Percentiles rank a stretch among this genome's conserved stretches.
phyloP scores from a whole-genome alignment of 192 early-diverging fungal species.

The Gaertneriomyces semiglobifer region DNA sequence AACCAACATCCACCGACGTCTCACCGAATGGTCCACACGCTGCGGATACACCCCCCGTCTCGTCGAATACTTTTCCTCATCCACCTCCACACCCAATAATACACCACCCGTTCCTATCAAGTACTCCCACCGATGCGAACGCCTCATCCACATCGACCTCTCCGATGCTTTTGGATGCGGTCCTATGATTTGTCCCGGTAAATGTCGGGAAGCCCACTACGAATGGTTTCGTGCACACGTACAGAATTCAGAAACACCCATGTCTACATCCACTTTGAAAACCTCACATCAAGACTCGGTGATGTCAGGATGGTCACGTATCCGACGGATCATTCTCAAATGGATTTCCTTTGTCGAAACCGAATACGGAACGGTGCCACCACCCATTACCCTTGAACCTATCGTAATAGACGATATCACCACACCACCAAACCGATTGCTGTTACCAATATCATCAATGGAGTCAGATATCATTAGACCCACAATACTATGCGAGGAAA shows the following conservation, averaged over 20 bases:
- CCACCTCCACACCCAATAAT: neutral
- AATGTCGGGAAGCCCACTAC: conserved; percentile 28
- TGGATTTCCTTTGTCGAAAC: neutral
- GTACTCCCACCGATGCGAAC: conserved; percentile 22
- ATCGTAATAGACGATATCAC: too few relatives aligned
- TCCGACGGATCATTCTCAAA: too few relatives aligned
- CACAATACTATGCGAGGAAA: neutral
- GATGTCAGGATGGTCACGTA: too few relatives aligned
- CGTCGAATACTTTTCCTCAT: conserved; percentile 18
- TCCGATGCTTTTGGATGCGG: conserved; percentile 25
- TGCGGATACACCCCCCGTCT: conserved; percentile 25
- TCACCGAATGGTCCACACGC: conserved; percentile 25
- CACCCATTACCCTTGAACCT: too few relatives aligned
- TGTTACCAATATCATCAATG: neutral
- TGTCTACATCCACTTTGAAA: neutral
- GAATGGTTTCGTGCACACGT: conserved; percentile 23
- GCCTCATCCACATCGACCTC: conserved; percentile 32
- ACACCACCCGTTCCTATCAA: neutral
- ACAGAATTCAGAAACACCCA: neutral
- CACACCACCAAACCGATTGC: neutral
- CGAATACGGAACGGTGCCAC: neutral
- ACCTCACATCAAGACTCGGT: too few relatives aligned
- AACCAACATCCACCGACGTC: conserved; percentile 17
- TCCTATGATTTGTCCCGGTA: conserved; percentile 24
- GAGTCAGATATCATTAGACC: too few relatives aligned